Conservation (phyloP, 2,329 filamentous ascomycete genomes). For the Stagonosporopsis chrysanthemi region DNA sequence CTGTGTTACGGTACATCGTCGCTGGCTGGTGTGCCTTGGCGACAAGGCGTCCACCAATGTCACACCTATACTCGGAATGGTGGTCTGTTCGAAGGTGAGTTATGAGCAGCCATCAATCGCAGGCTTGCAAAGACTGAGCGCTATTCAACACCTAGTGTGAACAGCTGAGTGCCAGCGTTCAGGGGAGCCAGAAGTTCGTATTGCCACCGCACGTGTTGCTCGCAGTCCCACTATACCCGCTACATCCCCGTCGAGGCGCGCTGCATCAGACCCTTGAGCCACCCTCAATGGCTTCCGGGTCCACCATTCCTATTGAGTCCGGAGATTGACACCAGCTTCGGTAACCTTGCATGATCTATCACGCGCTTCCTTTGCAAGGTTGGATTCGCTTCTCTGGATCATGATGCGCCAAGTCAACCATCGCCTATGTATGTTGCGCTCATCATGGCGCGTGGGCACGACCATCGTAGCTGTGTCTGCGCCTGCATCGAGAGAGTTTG, state of each 20-base stretch:
- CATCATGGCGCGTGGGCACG: conserved; percentile 3
- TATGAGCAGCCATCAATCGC: background rate
- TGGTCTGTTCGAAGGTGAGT: background rate
- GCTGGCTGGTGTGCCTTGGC: background rate
- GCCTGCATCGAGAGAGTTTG: background rate
- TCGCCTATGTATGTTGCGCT: conserved; percentile 1
- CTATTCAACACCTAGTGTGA: background rate
- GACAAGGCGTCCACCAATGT: background rate
- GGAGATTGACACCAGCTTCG: conserved; percentile 17
- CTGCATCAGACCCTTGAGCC: conserved; percentile 15
- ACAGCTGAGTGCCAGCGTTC: background rate
- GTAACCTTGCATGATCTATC: conserved; percentile 12
- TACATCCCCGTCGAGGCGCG: conserved; percentile 3
- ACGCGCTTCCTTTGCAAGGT: background rate
- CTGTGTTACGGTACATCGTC: conserved; percentile 1
- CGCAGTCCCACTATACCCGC: background rate
- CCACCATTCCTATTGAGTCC: conserved; percentile 5
- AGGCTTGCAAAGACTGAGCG: background rate
- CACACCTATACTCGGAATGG: background rate
- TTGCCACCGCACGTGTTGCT: conserved; percentile 8
- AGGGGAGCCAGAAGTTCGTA: background rate
- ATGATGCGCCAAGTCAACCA: conserved; percentile 10
- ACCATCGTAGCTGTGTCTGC: background rate
- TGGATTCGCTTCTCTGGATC: background rate
- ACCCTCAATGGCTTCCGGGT: background rate